Evolutionary conservation across 1,139 yeast species (phyloP).

Genomic region (Suhomyces kunorum): DNA sequence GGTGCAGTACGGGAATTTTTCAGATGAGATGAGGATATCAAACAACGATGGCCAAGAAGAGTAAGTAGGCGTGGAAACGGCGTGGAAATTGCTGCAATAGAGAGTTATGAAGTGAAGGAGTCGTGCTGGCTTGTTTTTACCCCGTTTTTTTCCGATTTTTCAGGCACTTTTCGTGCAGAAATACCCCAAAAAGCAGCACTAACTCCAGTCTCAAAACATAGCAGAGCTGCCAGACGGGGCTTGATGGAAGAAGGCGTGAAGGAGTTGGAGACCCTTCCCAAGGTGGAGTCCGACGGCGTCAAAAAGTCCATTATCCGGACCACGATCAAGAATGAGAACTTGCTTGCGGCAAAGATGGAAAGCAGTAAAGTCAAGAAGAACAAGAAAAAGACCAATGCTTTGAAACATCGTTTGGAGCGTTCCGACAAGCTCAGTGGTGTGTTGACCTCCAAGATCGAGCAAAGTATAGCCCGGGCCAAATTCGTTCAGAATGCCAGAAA

Average conservation of each 20-base stretch:
- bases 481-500: constrained; percentile 63
- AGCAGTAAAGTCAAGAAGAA: constrained; percentile 39
- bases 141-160: neutral
- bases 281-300: constrained; percentile 58
- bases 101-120: too few relatives aligned
- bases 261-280: constrained; percentile 53
- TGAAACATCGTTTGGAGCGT: constrained; percentile 47
- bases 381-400: constrained; percentile 36
- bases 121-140: neutral
- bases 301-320: constrained; percentile 67
- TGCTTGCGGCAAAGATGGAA: constrained; percentile 57
- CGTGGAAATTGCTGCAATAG: neutral
- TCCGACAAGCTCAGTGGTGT: constrained; percentile 57
- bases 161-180: neutral
- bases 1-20: too few relatives aligned
- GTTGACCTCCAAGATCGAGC: constrained; percentile 60
- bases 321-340: constrained; percentile 65
- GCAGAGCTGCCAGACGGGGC: constrained; percentile 79
- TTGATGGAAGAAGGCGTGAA: constrained; percentile 39
- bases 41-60: constrained; percentile 30
- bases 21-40: constrained; percentile 13
- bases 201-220: constrained; percentile 57
- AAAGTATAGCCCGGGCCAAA: constrained; percentile 63
- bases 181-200: too few relatives aligned
- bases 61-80: constrained; percentile 21